phyloP scores from a whole-genome alignment of 331 rosid species.

The Saraca asoca region DNA sequence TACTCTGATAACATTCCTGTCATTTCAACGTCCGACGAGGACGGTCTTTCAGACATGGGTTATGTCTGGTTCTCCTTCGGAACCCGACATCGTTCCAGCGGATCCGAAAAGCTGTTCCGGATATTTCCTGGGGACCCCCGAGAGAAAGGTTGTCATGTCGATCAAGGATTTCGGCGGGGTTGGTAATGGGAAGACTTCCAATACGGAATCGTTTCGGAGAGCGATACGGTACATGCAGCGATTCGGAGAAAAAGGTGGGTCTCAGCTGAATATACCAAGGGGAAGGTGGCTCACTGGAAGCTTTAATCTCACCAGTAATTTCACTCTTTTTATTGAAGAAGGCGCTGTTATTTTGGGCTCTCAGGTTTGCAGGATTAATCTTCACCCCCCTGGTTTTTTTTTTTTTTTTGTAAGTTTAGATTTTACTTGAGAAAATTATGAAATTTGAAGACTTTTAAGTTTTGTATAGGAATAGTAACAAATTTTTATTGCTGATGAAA shows the following conservation, averaged over 20 bases:
- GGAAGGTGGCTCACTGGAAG: slow-evolving; percentile 88
- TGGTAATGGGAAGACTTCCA: slow-evolving; percentile 74
- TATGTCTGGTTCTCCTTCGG: slow-evolving; percentile 6
- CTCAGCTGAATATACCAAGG: slow-evolving; percentile 68
- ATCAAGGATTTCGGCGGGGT: slow-evolving; percentile 79
- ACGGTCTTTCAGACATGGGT: slow-evolving; percentile 44
- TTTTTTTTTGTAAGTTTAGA: background rate
- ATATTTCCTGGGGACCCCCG: slow-evolving; percentile 36
- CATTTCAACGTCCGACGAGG: slow-evolving; percentile 51
- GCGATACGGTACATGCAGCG: slow-evolving; percentile 65
- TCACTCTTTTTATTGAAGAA: slow-evolving; percentile 75
- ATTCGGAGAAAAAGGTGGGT: slow-evolving; percentile 60
- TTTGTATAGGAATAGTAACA: background rate
- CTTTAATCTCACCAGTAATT: slow-evolving; percentile 89
- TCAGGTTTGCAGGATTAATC: slow-evolving; percentile 49
- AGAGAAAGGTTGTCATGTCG: slow-evolving; percentile 54
- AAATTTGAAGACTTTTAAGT: background rate
- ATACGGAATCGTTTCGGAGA: slow-evolving; percentile 65
- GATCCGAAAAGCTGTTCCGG: slow-evolving; percentile 46
- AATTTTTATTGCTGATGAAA: background rate
- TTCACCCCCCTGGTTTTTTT: background rate
- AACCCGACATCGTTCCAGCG: background rate
- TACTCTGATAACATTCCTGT: slow-evolving; percentile 48
- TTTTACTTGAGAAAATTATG: background rate
- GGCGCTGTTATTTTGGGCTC: slow-evolving; percentile 79